Evolutionary conservation across 179 eudicot species (phyloP), one percentile per base, ranked within the genome.

Genomic region (Sideroxylon spinosum): DNA sequence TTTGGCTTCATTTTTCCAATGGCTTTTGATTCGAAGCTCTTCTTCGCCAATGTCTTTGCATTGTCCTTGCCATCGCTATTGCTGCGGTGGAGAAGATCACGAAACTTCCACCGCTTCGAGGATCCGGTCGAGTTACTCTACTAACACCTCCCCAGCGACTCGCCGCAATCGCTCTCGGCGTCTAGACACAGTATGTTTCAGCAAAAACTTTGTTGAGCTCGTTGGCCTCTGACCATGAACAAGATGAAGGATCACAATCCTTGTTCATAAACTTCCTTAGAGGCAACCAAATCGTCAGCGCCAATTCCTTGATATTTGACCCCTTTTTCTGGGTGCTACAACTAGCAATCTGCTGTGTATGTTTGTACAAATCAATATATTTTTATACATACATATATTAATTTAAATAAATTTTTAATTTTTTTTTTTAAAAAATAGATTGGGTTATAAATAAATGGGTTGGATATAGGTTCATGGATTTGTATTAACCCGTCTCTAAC

Each of bases 111-210:
- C 73, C 83, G 59, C 78, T 82, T 86, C 14, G 90, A 85, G 60
- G 84, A 63, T 20, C 91, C 89, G 55, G 87, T 80, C 59, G 91
- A 89, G 6, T 63, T 64, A 76, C 88, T 87, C 84, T 89, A 87
- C 71, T 75, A 76, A 14, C 83, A 74, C 73, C 74, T 64, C 61
- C 29, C 28, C 12, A 78, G 83, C 65, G 82, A 52, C 76, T 60
- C 73, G 48, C 79, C 68, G 69, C 75, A 17, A 64, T 77, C 80
- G 73, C 78, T 44, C 76, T 84, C 61, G 79, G 89, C 55, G 85
- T 85, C 94, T 82, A 88, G 29, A 78, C 83, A 75, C 97, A 91
- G 87, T 88, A 90, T 67, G 83, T 86, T 9, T 85, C 93, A 44
- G 81, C 87, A 60, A 90, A 86, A 28, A 84, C 79, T 12, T 87